A percentile compares a stretch with the other conserved stretches of the same genome.
Conservation (phyloP, 1,139 yeast genomes). For the Geotrichum aggregatum region DNA sequence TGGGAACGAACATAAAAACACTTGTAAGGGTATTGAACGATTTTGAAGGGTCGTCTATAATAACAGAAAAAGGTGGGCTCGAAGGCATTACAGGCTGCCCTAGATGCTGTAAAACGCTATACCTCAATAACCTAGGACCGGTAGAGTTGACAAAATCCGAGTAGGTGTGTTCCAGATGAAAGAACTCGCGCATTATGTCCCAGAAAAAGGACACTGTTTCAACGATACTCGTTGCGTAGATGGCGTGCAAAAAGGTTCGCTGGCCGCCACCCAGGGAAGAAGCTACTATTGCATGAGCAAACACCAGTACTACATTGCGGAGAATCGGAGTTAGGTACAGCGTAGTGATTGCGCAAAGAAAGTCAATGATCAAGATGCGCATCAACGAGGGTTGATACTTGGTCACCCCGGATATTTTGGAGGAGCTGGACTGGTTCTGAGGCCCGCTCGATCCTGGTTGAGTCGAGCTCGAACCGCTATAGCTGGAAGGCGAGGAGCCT, state of each 20-base stretch:
- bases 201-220: conserved; percentile 30
- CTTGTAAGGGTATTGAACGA: conserved; percentile 30
- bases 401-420: conserved; percentile 17
- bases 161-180: conserved; percentile 13
- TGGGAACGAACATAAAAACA: conserved; percentile 27
- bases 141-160: conserved; percentile 12
- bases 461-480: conserved; percentile 2
- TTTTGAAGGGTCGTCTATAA: conserved; percentile 8
- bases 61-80: conserved; percentile 3
- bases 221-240: conserved; percentile 34
- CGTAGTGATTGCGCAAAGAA: conserved; percentile 28
- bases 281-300: conserved; percentile 39
- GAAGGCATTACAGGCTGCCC: conserved; percentile 8
- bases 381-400: conserved; percentile 14
- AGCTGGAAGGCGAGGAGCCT: conserved; percentile 1
- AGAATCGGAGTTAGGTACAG: conserved; percentile 30
- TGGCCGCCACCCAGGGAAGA: conserved; percentile 38
- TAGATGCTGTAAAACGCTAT: background rate
- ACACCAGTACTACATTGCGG: conserved; percentile 30
- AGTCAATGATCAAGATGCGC: conserved; percentile 26
- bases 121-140: conserved; percentile 8
- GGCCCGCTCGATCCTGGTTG: background rate
- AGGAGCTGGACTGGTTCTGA: conserved; percentile 16
- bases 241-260: conserved; percentile 33
- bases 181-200: conserved; percentile 23